Conservation (phyloP, 1,284 basidiomycete species). For the Tilletia indica region DNA sequence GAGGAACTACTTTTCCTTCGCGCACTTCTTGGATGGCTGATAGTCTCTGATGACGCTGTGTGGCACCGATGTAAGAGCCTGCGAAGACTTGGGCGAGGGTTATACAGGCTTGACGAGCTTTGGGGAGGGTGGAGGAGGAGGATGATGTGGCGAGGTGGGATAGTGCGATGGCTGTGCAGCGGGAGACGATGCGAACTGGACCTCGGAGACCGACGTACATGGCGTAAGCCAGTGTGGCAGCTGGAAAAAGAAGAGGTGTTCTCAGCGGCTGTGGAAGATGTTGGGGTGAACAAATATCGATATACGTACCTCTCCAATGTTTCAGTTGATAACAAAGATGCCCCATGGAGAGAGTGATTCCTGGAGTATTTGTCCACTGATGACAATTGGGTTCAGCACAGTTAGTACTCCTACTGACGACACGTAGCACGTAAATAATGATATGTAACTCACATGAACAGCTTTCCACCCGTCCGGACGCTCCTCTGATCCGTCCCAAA, state of each 20-base stretch:
- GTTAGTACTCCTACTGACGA: not conserved
- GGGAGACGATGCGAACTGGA: not conserved
- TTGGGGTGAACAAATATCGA: not conserved
- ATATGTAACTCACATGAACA: not conserved
- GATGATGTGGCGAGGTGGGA: not conserved
- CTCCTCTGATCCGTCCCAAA: slow-evolving; percentile 8
- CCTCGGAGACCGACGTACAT: slow-evolving; percentile 1
- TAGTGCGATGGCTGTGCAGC: slow-evolving; percentile 3
- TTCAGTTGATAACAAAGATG: not conserved
- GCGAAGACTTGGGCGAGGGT: not conserved
- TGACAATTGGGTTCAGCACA: not conserved
- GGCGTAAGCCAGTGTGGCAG: slow-evolving; percentile 1
- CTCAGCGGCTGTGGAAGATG: not conserved
- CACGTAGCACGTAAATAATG: not conserved
- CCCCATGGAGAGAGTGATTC: not conserved
- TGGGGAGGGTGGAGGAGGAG: not conserved
- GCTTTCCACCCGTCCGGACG: not conserved
- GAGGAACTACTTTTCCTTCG: not conserved
- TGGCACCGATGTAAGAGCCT: not conserved
- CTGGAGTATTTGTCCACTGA: slow-evolving; percentile 12
- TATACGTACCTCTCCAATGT: slow-evolving; percentile 2
- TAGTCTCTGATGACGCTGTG: not conserved
- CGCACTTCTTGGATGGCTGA: not conserved
- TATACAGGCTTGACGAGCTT: not conserved
- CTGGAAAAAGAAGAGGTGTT: not conserved